These are phyloP conservation scores for Penicillium atrosanguineum DNA, from an alignment of 495 filamentous ascomycete species.

Conservation along the genomic window DNA sequence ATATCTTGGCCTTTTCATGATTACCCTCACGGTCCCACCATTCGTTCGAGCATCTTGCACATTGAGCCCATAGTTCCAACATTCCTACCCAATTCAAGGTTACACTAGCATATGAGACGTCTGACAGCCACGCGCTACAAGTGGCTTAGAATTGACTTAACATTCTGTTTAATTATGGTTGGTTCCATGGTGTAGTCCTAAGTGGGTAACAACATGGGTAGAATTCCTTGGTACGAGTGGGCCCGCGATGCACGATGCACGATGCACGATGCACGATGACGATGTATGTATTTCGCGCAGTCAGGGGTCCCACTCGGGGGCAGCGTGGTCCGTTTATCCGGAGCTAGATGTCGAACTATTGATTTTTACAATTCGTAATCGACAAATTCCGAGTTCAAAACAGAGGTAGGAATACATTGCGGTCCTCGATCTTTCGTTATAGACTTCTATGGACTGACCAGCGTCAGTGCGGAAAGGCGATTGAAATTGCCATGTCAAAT, in stretches of 20 bases:
- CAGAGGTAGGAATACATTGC: slow-evolving; percentile 14
- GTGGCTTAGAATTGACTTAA: neutral
- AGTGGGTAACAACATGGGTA: neutral
- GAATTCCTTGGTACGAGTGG: neutral
- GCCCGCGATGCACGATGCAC: neutral
- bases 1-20: slow-evolving; percentile 10
- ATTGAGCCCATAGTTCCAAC: slow-evolving; percentile 2
- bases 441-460: slow-evolving; percentile 11
- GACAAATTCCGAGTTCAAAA: neutral
- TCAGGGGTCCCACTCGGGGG: too few species aligned
- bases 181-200: neutral
- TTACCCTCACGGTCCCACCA: neutral
- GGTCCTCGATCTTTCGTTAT: slow-evolving; percentile 16
- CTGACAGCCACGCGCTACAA: neutral
- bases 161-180: neutral
- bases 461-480: slow-evolving; percentile 5
- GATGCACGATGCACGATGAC: slow-evolving; percentile 1
- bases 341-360: neutral
- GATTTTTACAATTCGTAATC: neutral
- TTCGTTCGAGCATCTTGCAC: slow-evolving; percentile 8
- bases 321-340: too few species aligned
- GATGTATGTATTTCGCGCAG: slow-evolving; percentile 1
- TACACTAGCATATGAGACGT: neutral
- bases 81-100: neutral
- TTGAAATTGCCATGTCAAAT: slow-evolving; percentile 3